Conservation (phyloP, 306 rosid genomes). For the Rosa rugosa region DNA sequence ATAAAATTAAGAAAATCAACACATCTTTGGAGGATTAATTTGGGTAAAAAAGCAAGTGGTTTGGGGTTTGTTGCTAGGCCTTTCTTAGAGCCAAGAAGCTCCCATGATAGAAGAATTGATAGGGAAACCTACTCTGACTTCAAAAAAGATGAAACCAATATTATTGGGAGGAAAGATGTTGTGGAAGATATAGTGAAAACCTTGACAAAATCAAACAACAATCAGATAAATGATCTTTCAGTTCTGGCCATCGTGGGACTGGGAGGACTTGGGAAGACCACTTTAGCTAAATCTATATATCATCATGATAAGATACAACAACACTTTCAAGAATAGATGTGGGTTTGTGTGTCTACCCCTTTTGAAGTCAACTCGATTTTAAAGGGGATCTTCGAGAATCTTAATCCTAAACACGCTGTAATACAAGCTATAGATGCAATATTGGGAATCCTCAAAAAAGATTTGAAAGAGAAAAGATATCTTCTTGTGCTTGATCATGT, state of each 20-base stretch:
- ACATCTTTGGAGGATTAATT: not conserved
- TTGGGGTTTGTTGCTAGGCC: not conserved
- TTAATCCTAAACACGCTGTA: not conserved
- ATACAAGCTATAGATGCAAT: not conserved
- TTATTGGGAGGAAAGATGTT: not conserved
- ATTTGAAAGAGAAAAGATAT: constrained; percentile 19
- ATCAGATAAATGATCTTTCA: not conserved
- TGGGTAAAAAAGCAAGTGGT: not conserved
- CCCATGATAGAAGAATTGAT: not conserved
- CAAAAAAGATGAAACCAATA: not conserved
- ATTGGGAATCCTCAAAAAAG: not conserved
- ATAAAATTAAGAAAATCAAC: not conserved
- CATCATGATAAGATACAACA: not conserved
- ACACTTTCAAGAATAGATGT: constrained; percentile 5
- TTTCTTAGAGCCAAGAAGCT: not conserved
- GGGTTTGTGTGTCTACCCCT: constrained; percentile 30
- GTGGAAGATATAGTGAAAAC: not conserved
- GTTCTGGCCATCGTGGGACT: constrained; percentile 26
- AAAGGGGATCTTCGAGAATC: not conserved
- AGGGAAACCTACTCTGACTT: not conserved
- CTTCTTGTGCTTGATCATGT: constrained; percentile 31
- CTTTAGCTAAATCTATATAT: constrained; percentile 14
- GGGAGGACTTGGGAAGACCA: constrained; percentile 32
- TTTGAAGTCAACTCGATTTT: constrained; percentile 21
- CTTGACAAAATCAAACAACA: not conserved